Percentiles rank a stretch among this genome's conserved stretches.
phyloP scores from a whole-genome alignment of 371 early-diverging fungal genomes.

The Hamiltosporidium tvaerminnensis region DNA sequence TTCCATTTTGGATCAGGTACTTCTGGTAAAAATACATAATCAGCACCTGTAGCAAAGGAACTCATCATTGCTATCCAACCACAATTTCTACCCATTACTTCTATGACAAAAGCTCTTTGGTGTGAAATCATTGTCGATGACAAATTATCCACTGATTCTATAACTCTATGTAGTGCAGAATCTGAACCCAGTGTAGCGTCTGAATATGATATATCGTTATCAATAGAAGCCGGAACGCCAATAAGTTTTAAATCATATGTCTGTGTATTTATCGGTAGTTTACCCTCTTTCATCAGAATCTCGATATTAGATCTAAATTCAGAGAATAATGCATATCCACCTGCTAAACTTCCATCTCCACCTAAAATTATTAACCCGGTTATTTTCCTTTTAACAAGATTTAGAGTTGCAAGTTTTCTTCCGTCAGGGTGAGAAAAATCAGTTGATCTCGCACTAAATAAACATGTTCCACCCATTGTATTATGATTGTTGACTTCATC shows the following conservation, averaged over 20 bases:
- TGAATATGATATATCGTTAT: conserved; percentile 75
- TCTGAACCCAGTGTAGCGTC: conserved; percentile 78
- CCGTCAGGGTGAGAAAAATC: conserved; percentile 70
- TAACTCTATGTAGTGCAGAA: conserved; percentile 81
- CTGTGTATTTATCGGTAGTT: conserved; percentile 52
- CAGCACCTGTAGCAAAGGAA: conserved; percentile 76
- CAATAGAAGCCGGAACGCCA: conserved; percentile 70
- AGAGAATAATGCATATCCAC: conserved; percentile 71
- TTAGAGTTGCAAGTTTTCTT: conserved; percentile 65
- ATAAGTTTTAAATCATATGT: conserved; percentile 68
- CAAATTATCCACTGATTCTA: conserved; percentile 80
- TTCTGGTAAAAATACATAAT: conserved; percentile 91
- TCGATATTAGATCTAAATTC: conserved; percentile 72
- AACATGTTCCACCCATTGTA: conserved; percentile 78
- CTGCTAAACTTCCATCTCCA: conserved; percentile 91
- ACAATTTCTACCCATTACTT: conserved; percentile 97
- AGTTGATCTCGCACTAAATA: conserved; percentile 78
- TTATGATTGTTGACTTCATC: conserved; percentile 69
- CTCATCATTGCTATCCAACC: conserved; percentile 96
- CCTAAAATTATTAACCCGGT: conserved; percentile 85
- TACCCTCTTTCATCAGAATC: conserved; percentile 57
- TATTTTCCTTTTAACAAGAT: conserved; percentile 72
- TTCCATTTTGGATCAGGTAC: conserved; percentile 55
- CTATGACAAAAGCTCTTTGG: conserved; percentile 86
- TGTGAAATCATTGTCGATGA: conserved; percentile 86